Conservation (phyloP, 2,329 filamentous ascomycete genomes). For the Alternaria hordeiaustralica region DNA sequence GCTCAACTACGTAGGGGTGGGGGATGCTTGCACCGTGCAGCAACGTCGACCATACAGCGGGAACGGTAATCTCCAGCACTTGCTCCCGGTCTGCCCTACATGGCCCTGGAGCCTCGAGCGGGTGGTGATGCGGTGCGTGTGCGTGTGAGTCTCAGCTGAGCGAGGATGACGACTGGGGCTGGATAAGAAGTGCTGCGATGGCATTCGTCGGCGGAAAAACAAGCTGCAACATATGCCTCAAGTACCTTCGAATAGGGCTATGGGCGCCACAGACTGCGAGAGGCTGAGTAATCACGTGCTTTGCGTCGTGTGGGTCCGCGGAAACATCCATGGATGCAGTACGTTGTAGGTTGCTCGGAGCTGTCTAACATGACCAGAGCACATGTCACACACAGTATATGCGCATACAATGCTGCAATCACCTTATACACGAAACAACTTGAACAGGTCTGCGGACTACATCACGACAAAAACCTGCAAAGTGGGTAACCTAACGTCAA, state of each 20-base stretch:
- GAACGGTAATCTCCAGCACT: constrained; percentile 13
- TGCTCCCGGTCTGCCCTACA: constrained; percentile 7
- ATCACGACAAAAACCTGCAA: too few relatives aligned
- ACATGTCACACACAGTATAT: background rate
- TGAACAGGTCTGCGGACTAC: too few relatives aligned
- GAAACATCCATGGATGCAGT: background rate
- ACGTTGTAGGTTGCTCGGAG: background rate
- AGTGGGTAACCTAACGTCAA: too few relatives aligned
- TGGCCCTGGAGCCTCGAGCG: constrained; percentile 3
- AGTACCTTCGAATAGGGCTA: background rate
- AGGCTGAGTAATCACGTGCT: constrained; percentile 11
- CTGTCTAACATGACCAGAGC: background rate
- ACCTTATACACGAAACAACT: background rate
- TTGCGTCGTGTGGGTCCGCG: background rate
- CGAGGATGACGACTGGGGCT: background rate
- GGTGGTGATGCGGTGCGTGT: background rate
- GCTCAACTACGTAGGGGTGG: constrained; percentile 23
- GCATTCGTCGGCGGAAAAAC: background rate
- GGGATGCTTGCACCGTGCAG: constrained; percentile 20
- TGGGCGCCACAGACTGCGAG: background rate
- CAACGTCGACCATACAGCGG: constrained; percentile 8
- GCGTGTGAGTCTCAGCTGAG: constrained; percentile 3
- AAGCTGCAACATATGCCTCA: constrained; percentile 14
- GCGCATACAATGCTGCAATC: background rate
- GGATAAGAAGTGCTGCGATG: background rate